Evolutionary conservation across 805 yeast genomes (phyloP).

Genomic region (Candida pini): DNA sequence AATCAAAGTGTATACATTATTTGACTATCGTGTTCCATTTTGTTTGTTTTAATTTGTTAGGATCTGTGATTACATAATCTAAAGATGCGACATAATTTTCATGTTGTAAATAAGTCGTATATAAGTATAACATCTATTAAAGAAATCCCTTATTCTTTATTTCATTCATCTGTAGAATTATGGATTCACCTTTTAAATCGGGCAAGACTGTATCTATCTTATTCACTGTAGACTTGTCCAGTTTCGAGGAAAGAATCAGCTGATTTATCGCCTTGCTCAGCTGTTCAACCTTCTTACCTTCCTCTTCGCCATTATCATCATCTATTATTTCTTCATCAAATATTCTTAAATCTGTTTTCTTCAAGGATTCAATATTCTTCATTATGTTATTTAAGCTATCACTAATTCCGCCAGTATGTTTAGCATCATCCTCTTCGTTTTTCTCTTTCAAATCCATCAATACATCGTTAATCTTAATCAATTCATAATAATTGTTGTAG

Average conservation of each 20-base stretch:
- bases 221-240: slow-evolving; percentile 9
- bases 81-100: no score
- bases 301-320: slow-evolving; percentile 2
- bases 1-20: no score
- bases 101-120: no score
- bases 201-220: slow-evolving; percentile 18
- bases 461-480: slow-evolving; percentile 60
- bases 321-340: slow-evolving; percentile 1
- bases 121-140: no score
- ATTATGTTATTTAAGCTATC: slow-evolving; percentile 22
- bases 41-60: no score
- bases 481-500: slow-evolving; percentile 69
- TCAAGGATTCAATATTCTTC: slow-evolving; percentile 14
- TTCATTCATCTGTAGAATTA: slow-evolving; percentile 22
- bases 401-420: slow-evolving; percentile 15
- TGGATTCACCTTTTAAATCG: slow-evolving; percentile 15
- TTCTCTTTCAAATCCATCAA: slow-evolving; percentile 32
- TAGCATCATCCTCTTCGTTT: slow-evolving; percentile 13
- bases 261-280: slow-evolving; percentile 14
- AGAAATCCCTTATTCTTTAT: slow-evolving; percentile 18
- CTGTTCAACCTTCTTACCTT: slow-evolving; percentile 2
- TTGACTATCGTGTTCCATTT: no score
- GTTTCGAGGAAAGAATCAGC: slow-evolving; percentile 10
- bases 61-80: no score
- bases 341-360: slow-evolving; percentile 9